These are phyloP conservation scores for Castanopsis chinensis DNA, from an alignment of 306 rosid genomes.

Conservation along the genomic window DNA sequence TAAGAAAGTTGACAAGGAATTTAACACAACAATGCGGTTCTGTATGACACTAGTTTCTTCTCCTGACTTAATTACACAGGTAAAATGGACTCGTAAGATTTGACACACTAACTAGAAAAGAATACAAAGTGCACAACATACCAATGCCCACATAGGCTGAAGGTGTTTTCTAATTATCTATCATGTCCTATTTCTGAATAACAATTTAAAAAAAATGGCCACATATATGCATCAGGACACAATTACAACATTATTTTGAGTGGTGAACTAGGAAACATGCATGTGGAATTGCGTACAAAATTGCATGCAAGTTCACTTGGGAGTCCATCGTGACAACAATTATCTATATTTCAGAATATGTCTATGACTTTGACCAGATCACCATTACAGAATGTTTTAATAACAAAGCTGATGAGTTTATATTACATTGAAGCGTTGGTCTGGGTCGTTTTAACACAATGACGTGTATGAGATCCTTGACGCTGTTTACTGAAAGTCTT, in stretches of 20 bases:
- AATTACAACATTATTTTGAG: neutral
- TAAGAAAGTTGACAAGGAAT: neutral
- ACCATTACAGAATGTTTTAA: neutral
- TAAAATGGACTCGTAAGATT: neutral
- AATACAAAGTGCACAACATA: neutral
- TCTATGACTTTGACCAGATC: neutral
- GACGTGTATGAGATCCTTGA: neutral
- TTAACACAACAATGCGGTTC: neutral
- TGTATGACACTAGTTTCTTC: neutral
- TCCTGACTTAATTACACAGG: neutral
- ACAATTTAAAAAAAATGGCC: neutral
- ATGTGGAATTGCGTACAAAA: neutral
- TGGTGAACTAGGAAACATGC: neutral
- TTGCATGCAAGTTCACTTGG: neutral
- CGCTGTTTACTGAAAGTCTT: neutral
- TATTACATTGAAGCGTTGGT: neutral
- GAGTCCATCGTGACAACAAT: neutral
- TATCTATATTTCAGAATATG: neutral
- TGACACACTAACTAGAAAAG: too few relatives aligned
- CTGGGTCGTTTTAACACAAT: neutral
- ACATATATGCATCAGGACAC: neutral
- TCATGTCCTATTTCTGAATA: neutral
- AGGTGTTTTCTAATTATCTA: neutral
- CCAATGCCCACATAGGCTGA: neutral
- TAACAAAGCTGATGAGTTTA: neutral